Evolutionary conservation across 1,284 basidiomycete genomes (phyloP).

Genomic region (Cystobasidiaceae sp.): DNA sequence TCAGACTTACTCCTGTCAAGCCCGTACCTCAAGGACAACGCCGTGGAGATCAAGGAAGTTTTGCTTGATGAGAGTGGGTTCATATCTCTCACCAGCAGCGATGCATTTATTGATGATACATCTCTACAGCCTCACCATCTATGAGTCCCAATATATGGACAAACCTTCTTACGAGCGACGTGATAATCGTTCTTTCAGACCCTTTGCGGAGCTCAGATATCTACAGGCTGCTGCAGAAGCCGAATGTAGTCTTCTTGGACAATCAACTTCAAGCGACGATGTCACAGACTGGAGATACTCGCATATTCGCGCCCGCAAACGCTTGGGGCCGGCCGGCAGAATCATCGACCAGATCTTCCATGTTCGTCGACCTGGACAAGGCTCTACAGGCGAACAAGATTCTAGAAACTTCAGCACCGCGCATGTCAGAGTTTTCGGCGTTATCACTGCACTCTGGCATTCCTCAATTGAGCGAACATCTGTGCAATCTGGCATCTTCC

Average conservation of each 20-base stretch:
- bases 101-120: background rate
- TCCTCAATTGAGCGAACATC: constrained; percentile 12
- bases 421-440: constrained; percentile 10
- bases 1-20: too few species aligned
- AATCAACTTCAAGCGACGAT: too few species aligned
- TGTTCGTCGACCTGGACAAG: background rate
- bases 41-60: background rate
- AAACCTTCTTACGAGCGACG: constrained; percentile 12
- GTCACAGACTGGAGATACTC: background rate
- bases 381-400: constrained; percentile 19
- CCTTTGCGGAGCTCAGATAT: background rate
- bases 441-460: constrained; percentile 9
- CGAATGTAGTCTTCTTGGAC: constrained; percentile 5
- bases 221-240: constrained; percentile 9
- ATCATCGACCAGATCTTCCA: background rate
- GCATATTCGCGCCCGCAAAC: constrained; percentile 1
- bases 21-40: background rate
- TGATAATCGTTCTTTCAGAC: constrained; percentile 6
- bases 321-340: too few species aligned
- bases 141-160: constrained; percentile 20
- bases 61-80: background rate
- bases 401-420: background rate
- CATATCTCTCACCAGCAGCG: background rate
- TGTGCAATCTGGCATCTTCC: background rate
- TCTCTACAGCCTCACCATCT: background rate